Evolutionary conservation across 2,329 filamentous ascomycete genomes (phyloP).

Genomic region (Aspergillus intermedius): DNA sequence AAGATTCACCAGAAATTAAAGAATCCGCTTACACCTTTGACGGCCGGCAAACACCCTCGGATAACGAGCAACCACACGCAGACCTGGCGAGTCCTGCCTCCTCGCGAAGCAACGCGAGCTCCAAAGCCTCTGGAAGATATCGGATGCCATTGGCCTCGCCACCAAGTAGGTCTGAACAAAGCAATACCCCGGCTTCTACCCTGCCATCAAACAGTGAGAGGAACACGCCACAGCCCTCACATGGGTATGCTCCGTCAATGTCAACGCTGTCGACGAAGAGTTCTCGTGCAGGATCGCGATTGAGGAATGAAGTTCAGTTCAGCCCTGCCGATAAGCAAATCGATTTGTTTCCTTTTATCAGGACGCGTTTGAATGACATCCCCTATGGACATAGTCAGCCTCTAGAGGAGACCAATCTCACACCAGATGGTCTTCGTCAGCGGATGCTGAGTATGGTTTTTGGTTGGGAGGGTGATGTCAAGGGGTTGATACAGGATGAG

Average conservation of each 20-base stretch:
- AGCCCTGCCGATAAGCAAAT: constrained; percentile 68
- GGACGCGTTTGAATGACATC: constrained; percentile 72
- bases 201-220: constrained; percentile 29
- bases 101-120: constrained; percentile 54
- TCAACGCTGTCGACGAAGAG: constrained; percentile 45
- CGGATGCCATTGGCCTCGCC: constrained; percentile 33
- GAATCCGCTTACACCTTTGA: constrained; percentile 70
- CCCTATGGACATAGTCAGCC: constrained; percentile 66
- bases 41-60: constrained; percentile 66
- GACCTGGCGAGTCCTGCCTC: constrained; percentile 64
- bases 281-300: constrained; percentile 52
- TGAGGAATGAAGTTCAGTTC: constrained; percentile 72
- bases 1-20: constrained; percentile 51
- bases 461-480: constrained; percentile 82
- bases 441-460: constrained; percentile 95
- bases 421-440: constrained; percentile 68
- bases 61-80: constrained; percentile 58
- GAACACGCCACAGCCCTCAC: constrained; percentile 32
- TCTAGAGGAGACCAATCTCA: constrained; percentile 54
- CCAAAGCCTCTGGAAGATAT: constrained; percentile 46
- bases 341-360: constrained; percentile 82
- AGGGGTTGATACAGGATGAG: constrained; percentile 78
- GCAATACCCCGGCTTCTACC: constrained; percentile 40
- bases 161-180: constrained; percentile 36
- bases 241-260: constrained; percentile 35